phyloP scores from a whole-genome alignment of 1,139 yeast genomes.

The Saccharomyces hybrid region DNA sequence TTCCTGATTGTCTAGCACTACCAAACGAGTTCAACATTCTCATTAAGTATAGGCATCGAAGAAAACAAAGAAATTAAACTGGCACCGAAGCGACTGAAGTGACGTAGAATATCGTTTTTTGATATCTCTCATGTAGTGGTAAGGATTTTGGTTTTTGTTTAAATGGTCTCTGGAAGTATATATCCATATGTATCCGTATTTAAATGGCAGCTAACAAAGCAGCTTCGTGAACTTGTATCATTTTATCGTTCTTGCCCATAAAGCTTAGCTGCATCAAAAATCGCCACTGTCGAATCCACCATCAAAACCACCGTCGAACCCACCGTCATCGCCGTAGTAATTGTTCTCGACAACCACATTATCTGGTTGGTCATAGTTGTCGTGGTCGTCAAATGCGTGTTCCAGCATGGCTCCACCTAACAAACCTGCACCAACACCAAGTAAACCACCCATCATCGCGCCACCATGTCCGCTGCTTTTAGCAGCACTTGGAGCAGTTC shows the following conservation, averaged over 20 bases:
- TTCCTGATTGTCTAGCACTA: too few species aligned
- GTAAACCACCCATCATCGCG: conserved; percentile 42
- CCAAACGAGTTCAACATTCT: too few species aligned
- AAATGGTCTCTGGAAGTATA: not conserved
- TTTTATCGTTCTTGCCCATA: not conserved
- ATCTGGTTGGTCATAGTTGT: conserved; percentile 11
- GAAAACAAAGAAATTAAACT: too few species aligned
- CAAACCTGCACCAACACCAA: conserved; percentile 78
- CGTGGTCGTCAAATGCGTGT: conserved; percentile 17
- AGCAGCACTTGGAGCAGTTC: conserved; percentile 29
- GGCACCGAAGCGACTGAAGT: not conserved
- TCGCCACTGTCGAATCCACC: conserved; percentile 17
- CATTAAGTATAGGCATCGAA: too few species aligned
- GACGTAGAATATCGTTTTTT: not conserved
- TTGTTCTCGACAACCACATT: conserved; percentile 27
- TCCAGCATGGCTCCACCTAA: conserved; percentile 63
- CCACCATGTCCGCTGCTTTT: conserved; percentile 25
- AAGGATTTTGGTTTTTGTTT: too few species aligned
- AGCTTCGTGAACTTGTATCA: not conserved
- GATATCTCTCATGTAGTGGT: not conserved
- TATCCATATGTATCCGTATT: not conserved
- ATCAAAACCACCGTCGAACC: conserved; percentile 25
- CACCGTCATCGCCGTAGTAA: conserved; percentile 24
- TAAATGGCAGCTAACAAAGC: not conserved
- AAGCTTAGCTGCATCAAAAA: not conserved